Percentiles rank a stretch among this genome's conserved stretches.
phyloP scores from a whole-genome alignment of 768 basidiomycete species.

The Boletales sp. region DNA sequence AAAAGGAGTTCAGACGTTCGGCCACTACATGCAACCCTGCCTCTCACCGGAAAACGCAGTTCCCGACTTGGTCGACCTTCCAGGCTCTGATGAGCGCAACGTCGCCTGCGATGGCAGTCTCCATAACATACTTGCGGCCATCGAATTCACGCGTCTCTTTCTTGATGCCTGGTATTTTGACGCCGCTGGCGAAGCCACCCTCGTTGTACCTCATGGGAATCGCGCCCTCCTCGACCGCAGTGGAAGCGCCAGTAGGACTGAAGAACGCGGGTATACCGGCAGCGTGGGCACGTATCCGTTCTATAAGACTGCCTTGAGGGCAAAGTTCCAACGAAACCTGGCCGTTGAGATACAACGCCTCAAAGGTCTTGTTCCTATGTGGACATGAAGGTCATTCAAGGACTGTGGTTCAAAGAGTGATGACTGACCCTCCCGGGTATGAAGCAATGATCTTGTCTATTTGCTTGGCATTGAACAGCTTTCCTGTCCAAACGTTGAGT shows the following conservation, averaged over 20 bases:
- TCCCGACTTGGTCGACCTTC: conserved; percentile 91
- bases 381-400: neutral
- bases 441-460: conserved; percentile 83
- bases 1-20: neutral
- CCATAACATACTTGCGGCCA: conserved; percentile 79
- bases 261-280: conserved; percentile 93
- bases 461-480: conserved; percentile 70
- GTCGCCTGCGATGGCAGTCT: conserved; percentile 75
- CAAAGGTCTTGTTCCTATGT: conserved; percentile 80
- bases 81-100: conserved; percentile 86
- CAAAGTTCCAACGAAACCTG: conserved; percentile 83
- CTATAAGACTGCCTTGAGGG: conserved; percentile 88
- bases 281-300: conserved; percentile 84
- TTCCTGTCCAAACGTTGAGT: conserved; percentile 43
- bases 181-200: conserved; percentile 67
- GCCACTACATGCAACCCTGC: neutral
- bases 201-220: conserved; percentile 79
- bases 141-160: conserved; percentile 77
- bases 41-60: conserved; percentile 79
- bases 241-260: conserved; percentile 86
- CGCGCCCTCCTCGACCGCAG: conserved; percentile 74
- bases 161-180: conserved; percentile 67
- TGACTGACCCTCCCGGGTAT: conserved; percentile 77
- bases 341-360: conserved; percentile 75
- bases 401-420: neutral